Evolutionary conservation across 1,284 basidiomycete species (phyloP), one percentile per base, ranked within the genome.

Genomic region (Cutaneotrichosporon spelunceum): DNA sequence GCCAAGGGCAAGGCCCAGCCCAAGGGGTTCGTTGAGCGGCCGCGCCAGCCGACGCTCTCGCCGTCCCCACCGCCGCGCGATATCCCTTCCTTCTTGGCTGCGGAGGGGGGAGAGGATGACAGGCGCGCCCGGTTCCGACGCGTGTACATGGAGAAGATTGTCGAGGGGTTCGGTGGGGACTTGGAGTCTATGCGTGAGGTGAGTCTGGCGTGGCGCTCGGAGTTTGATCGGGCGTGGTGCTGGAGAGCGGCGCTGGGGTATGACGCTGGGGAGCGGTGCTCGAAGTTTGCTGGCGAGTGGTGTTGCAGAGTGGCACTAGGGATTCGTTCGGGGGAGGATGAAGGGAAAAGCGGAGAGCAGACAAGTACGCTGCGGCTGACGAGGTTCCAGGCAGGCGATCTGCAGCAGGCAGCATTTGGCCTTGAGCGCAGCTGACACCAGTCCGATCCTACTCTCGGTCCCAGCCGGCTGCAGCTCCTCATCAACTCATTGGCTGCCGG

Each of bases 71-170:
- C 64, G 21, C 66, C 66, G n/a, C 56, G 62, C 16, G 61, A 56
- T n/a, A 60, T 67, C 26, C 66, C 66, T 2, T 60, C 60, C 0
- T 67, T 67, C 64, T 60, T 67, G 7, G 55, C 63, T 11, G 42
- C 61, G 7, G 61, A 24, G 11, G 59, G 61, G 16, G 71, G 67
- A 49, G 72, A 74, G 59, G 72, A 74, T 21, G 68, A 72, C 23
- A 65, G 75, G 33, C 61, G 73, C 44, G 66, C 67, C 24, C 64
- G 68, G 53, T 79, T 79, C 57, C 72, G 71, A 59, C 67, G 70
- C 52, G 72, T 79, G 47, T 79, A 78, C 63, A 78, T 79, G 77
- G 77, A 77, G 66, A 75, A 74, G 52, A 59, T 79, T 26, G 75
- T 79, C 10, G 70, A 78, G 63, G 78, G 72, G 1, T 79, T 79